Percentiles rank a stretch among this genome's conserved stretches.
Evolutionary conservation across 106 monocot species (phyloP).

Genomic region (Narthecium ossifragum): DNA sequence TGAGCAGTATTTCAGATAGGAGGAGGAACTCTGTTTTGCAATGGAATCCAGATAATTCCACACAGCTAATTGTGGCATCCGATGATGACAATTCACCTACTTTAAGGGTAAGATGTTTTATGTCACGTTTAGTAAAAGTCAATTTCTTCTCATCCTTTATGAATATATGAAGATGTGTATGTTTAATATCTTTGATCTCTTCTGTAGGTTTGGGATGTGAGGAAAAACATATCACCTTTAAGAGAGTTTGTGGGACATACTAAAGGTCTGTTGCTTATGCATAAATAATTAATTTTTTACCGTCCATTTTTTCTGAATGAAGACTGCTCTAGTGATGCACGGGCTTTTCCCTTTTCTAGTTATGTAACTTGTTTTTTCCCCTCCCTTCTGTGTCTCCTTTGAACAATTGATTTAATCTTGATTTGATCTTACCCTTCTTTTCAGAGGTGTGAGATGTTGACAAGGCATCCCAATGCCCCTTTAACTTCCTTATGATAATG

Average conservation of each 20-base stretch:
- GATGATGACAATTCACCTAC: conserved; percentile 90
- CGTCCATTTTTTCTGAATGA: too few species aligned
- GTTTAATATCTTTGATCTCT: neutral
- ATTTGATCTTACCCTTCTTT: too few species aligned
- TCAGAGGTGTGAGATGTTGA: too few species aligned
- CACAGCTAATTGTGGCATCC: conserved; percentile 81
- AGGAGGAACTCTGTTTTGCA: conserved; percentile 93
- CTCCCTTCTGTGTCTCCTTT: too few species aligned
- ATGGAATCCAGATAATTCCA: conserved; percentile 96
- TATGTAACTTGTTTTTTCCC: too few species aligned
- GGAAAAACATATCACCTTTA: conserved; percentile 87
- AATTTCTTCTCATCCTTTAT: neutral
- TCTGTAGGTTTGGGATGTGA: conserved; percentile 92
- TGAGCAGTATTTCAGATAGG: conserved; percentile 77
- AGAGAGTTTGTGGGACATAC: conserved; percentile 93
- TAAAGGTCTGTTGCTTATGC: conserved; percentile 45
- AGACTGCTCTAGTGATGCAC: too few species aligned
- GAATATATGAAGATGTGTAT: too few species aligned
- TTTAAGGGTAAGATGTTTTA: conserved; percentile 39
- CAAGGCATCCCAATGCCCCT: too few species aligned
- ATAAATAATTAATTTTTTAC: too few species aligned
- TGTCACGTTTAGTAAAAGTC: neutral
- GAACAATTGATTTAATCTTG: too few species aligned
- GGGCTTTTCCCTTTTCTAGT: too few species aligned
- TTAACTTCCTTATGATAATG: too few species aligned